Evolutionary conservation across 331 rosid species (phyloP), one percentile per base, ranked within the genome.

Genomic region (Spiraea crenata): DNA sequence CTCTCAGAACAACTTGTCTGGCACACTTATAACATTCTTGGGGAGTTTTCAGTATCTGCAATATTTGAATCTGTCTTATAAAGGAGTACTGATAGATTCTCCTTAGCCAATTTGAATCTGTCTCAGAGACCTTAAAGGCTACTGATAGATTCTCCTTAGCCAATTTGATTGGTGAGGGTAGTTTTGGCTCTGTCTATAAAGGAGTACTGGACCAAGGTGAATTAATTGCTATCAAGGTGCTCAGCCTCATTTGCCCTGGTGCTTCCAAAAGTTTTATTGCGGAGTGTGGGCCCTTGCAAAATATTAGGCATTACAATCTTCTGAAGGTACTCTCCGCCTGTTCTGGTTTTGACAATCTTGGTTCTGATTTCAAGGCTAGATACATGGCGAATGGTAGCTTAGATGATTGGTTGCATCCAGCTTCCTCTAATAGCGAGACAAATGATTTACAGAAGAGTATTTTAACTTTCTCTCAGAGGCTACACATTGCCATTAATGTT

Each of bases 151-250:
- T n/a, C n/a, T n/a, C n/a, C n/a, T 34, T 40, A 57, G 31, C 1
- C 19, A 2, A 57, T 42, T 57, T 71, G 38, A 31, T 71, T 35
- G 66, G 75, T 8, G 13, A 10, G 3, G 75, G 75, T 1, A 57
- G 75, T 52, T 71, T 72, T 16, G 75, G 75, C 16, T 71, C 75
- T 16, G 75, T 71, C 4, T 71, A 14, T n/a, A n/a, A n/a, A n/a
- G n/a, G n/a, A n/a, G n/a, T n/a, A n/a, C n/a, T n/a, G n/a, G n/a
- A n/a, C n/a, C 8, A 14, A 2, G 31, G 44, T 31, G 65, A 46
- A 12, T 1, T n/a, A 16, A 55, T 70, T 25, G 74, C 65, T 4
- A 41, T 70, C n/a, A n/a, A n/a, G n/a, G n/a, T n/a, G n/a, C n/a
- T n/a, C n/a, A n/a, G n/a, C n/a, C n/a, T n/a, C n/a, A n/a, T n/a